Percentiles rank a stretch among this genome's conserved stretches.
Evolutionary conservation across 2,329 filamentous ascomycete species (phyloP).

Genomic region (Hirsutella minnesotensis): DNA sequence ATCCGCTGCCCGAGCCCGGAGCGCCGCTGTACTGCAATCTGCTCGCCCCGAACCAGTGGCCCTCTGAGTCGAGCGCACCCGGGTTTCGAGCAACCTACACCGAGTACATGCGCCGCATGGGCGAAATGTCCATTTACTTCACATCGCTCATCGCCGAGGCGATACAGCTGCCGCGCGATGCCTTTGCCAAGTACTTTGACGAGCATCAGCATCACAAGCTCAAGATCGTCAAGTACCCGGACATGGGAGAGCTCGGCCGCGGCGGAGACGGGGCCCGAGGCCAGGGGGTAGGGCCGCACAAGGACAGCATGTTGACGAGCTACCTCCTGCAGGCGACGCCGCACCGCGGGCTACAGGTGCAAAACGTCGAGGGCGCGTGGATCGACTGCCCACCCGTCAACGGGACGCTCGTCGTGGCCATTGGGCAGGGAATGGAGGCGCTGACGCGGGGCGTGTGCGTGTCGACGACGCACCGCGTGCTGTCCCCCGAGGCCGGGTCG

Average conservation of each 20-base stretch:
- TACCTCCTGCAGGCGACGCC: conserved; percentile 70
- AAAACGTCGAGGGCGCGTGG: conserved; percentile 69
- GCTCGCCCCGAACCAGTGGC: conserved; percentile 72
- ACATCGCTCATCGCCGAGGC: conserved; percentile 74
- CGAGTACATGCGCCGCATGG: conserved; percentile 69
- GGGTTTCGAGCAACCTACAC: conserved; percentile 56
- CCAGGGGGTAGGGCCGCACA: conserved; percentile 66
- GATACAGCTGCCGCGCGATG: conserved; percentile 55
- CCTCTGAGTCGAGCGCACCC: conserved; percentile 48
- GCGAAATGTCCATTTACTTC: conserved; percentile 58
- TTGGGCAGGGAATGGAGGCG: conserved; percentile 79
- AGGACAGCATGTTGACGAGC: conserved; percentile 72
- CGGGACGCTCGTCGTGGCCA: conserved; percentile 74
- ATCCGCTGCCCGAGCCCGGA: conserved; percentile 47
- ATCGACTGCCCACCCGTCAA: conserved; percentile 67
- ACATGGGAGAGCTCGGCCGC: conserved; percentile 46
- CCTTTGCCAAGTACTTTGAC: conserved; percentile 74
- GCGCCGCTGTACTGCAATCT: conserved; percentile 66
- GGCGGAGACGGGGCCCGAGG: conserved; percentile 28
- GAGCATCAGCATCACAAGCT: conserved; percentile 68
- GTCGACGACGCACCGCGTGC: conserved; percentile 70
- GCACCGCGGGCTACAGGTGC: conserved; percentile 72
- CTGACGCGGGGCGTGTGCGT: conserved; percentile 74
- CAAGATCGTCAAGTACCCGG: conserved; percentile 82
- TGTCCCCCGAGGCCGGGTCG: conserved; percentile 57